Evolutionary conservation across 1,284 basidiomycete genomes (phyloP).

Genomic region (Puccinia horiana): DNA sequence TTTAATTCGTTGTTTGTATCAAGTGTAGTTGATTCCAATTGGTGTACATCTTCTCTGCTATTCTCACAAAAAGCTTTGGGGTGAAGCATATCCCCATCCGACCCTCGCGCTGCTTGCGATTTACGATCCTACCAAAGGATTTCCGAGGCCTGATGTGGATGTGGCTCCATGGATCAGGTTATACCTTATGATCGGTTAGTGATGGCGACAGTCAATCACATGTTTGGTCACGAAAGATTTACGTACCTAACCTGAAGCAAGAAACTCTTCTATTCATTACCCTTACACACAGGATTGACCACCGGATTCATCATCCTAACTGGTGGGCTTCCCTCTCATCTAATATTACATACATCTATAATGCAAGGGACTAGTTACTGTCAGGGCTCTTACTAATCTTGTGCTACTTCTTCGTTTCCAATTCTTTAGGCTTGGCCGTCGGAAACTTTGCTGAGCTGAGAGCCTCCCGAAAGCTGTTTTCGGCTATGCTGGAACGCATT

Average conservation of each 20-base stretch:
- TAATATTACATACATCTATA: neutral
- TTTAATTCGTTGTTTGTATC: neutral
- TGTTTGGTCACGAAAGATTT: neutral
- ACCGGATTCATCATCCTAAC: conserved; percentile 34
- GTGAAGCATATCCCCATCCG: conserved; percentile 43
- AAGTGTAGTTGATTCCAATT: neutral
- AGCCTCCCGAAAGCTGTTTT: conserved; percentile 45
- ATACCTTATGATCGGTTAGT: conserved; percentile 35
- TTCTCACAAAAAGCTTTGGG: conserved; percentile 26
- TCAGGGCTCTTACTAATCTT: neutral
- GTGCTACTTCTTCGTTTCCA: neutral
- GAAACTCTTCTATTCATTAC: neutral
- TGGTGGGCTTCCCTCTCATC: neutral
- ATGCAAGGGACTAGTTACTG: neutral
- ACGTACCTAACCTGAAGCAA: neutral
- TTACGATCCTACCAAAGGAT: conserved; percentile 43
- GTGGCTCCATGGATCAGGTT: conserved; percentile 43
- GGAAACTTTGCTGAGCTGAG: conserved; percentile 37
- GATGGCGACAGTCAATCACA: neutral
- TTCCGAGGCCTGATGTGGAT: conserved; percentile 42
- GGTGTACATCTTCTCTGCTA: neutral
- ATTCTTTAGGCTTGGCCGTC: conserved; percentile 30
- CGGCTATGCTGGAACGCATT: conserved; percentile 62
- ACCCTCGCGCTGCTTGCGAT: neutral
- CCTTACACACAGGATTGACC: conserved; percentile 22